Percentiles rank a stretch among this genome's conserved stretches.
These are phyloP conservation scores for Colletotrichum incanum DNA, from an alignment of 2,329 filamentous ascomycete species.

Conservation along the genomic window DNA sequence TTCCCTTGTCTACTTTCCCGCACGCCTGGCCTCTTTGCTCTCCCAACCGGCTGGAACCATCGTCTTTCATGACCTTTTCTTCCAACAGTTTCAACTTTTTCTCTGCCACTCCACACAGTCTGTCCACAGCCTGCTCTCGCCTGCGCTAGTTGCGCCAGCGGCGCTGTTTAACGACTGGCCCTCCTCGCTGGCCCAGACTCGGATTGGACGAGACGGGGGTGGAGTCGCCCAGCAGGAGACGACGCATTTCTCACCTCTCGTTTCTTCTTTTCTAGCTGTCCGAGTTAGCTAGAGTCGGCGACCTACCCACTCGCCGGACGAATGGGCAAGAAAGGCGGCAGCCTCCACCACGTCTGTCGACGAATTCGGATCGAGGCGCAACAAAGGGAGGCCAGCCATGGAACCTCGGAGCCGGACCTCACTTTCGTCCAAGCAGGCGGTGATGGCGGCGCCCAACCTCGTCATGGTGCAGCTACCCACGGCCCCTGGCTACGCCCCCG, in stretches of 20 bases:
- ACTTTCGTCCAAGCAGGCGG: not conserved
- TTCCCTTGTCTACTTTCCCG: not conserved
- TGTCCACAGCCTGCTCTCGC: conserved; percentile 6
- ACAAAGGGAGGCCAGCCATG: not conserved
- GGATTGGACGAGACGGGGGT: not conserved
- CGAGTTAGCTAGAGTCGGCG: not conserved
- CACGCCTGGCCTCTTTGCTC: not conserved
- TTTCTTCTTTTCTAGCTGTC: not conserved
- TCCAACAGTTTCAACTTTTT: not conserved
- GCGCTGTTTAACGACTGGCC: conserved; percentile 1
- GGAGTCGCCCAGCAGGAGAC: not conserved
- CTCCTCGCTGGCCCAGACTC: conserved; percentile 7
- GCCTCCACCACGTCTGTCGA: not conserved
- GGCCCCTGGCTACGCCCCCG: conserved; percentile 7
- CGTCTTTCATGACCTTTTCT: not conserved
- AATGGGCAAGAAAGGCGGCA: not conserved
- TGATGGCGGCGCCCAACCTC: conserved; percentile 20
- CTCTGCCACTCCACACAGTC: not conserved
- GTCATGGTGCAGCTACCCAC: conserved; percentile 24
- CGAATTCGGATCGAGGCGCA: not conserved
- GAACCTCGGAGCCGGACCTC: not conserved
- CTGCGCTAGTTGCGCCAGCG: conserved; percentile 1
- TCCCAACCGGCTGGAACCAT: not conserved
- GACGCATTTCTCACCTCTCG: not conserved
- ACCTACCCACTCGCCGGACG: not conserved